Conservation (phyloP, 1,284 basidiomycete genomes). For the Trametes pubescens region DNA sequence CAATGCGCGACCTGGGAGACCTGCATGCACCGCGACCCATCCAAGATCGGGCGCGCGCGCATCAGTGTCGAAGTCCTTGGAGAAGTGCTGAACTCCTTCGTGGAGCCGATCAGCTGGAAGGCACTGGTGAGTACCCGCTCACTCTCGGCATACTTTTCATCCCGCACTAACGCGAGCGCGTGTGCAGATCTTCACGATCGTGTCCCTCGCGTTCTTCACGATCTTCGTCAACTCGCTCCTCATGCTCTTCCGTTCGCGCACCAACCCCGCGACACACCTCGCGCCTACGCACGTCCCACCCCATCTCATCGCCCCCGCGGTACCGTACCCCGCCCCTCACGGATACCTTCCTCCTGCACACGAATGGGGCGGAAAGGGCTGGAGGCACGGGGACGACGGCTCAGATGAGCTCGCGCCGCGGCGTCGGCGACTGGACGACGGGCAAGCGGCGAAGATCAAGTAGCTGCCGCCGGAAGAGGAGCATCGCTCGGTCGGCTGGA, state of each 20-base stretch:
- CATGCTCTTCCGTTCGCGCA: conserved; percentile 75
- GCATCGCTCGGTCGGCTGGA: background rate
- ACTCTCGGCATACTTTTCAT: no score
- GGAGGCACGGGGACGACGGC: conserved; percentile 33
- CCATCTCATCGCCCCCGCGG: conserved; percentile 53
- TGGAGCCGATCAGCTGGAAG: conserved; percentile 97
- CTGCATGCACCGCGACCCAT: conserved; percentile 97
- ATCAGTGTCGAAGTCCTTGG: conserved; percentile 96
- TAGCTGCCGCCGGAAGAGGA: conserved; percentile 6
- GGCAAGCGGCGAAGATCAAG: conserved; percentile 62
- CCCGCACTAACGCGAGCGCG: background rate
- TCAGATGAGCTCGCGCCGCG: conserved; percentile 55
- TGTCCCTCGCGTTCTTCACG: conserved; percentile 82
- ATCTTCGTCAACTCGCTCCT: conserved; percentile 86
- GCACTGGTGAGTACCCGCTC: conserved; percentile 71
- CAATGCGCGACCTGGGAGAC: conserved; percentile 91
- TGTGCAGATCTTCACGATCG: conserved; percentile 78
- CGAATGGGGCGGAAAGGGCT: conserved; percentile 49
- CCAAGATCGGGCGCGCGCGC: conserved; percentile 86
- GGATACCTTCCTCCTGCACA: conserved; percentile 51
- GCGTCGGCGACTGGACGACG: conserved; percentile 69
- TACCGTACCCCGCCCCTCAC: conserved; percentile 53
- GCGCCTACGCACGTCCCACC: conserved; percentile 39
- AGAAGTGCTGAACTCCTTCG: conserved; percentile 95
- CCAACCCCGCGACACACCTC: conserved; percentile 39